Base-by-base conservation (phyloP, 208 protist genomes). In the Lotmaria passim region DNA sequence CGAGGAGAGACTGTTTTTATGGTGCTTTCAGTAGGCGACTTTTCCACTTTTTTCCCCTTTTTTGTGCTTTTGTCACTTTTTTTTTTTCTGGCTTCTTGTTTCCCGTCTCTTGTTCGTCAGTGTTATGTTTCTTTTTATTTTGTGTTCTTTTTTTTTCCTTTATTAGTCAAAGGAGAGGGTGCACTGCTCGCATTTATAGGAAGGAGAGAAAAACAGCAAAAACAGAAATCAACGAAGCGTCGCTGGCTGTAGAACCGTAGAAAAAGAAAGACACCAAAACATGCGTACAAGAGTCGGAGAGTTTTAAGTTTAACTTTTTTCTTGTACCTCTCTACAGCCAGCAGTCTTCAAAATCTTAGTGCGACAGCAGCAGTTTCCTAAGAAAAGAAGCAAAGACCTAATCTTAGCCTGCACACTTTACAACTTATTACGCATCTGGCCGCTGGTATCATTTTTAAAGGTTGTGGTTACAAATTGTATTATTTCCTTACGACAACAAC, bases 361-460 rank as follows among this genome's bases (percentile, higher is more conserved):
- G 44, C 58, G 12, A 21, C 30, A 53, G n/a, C 30, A 64, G 31
- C 15, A 33, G 3, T 46, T 46, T 48, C 26, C 43, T 1, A 51
- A 60, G 3, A 69, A 69, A 55, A 57, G 19, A 75, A 67, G 53
- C 12, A 67, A 68, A 31, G 8, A 67, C 56, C 34, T 31, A 59
- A 50, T 6, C 47, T 11, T 36, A 57, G 28, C 36, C 51, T 41
- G 17, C 61, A 62, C 43, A 10, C 44, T 55, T 43, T 60, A 11
- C 11, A 69, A 33, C 30, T 11, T 60, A 14, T 8, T 34, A 19
- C 41, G 46, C 34, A 48, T 52, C 12, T 12, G 21, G 43, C n/a
- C 28, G 11, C 31, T 41, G 3, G 7, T 19, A 41, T 23, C 31
- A 43, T 19, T 41, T n/a, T 38, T 23, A 46, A 7, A 47, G n/a